Evolutionary conservation across 78 protist genomes (phyloP), one percentile per base, ranked within the genome.

Genomic region (Dictyostelium brefeldianum): DNA sequence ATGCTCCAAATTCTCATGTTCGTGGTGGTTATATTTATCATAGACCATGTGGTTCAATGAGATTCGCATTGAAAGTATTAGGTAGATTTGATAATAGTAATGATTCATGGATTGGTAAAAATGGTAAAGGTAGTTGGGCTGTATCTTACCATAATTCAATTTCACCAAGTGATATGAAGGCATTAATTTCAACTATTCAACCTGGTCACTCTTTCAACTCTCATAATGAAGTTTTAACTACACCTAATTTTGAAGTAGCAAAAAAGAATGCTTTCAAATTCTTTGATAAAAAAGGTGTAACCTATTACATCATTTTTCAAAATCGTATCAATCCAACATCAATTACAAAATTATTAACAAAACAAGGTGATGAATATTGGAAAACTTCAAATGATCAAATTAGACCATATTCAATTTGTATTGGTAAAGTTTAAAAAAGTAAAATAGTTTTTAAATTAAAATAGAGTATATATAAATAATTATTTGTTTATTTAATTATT

Each of bases 401-500:
- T 4, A 65, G 74, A 65, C 74, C 74, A 27, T 65, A 65, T 29
- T 65, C 74, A 65, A 65, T 65, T 14, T 65, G 74, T 65, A 65
- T 65, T 65, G 47, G 43, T 5, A 65, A 31, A 29, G 22, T 46
- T 46, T 71, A 71, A 71, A 43, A n/a, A n/a, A n/a, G n/a, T n/a
- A n/a, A n/a, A n/a, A n/a, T n/a, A n/a, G n/a, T n/a, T n/a, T n/a
- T n/a, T n/a, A n/a, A n/a, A n/a, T n/a, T n/a, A n/a, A n/a, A n/a
- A n/a, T n/a, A n/a, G n/a, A n/a, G n/a, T n/a, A n/a, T n/a, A n/a
- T n/a, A n/a, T n/a, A n/a, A n/a, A n/a, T n/a, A n/a, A n/a, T n/a
- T n/a, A n/a, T n/a, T n/a, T n/a, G n/a, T n/a, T n/a, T 36, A 36
- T 36, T 36, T 36, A 36, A 36, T 36, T 36, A 36, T 36, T 36